Percentiles rank a stretch among this genome's conserved stretches.
These are phyloP conservation scores for Rickenella mellea DNA, from an alignment of 768 basidiomycete species.

Conservation along the genomic window DNA sequence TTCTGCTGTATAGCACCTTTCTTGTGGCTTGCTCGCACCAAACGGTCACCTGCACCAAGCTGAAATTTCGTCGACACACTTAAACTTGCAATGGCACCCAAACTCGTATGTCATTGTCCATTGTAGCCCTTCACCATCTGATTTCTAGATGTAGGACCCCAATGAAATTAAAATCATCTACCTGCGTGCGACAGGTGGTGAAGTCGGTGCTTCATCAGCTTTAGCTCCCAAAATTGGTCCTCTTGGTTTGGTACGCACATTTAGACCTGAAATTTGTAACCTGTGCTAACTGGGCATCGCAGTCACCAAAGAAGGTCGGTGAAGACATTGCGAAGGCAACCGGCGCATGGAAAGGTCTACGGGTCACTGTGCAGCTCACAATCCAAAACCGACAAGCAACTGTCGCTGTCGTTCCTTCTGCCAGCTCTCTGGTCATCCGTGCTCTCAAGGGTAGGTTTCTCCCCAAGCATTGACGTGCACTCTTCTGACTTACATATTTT, in stretches of 20 bases:
- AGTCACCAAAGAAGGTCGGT: conserved; percentile 99
- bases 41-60: background rate
- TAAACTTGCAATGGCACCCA: conserved; percentile 57
- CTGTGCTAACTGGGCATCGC: conserved; percentile 10
- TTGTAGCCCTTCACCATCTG: background rate
- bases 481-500: background rate
- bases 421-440: conserved; percentile 93
- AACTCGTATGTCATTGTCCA: conserved; percentile 44
- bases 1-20: conserved; percentile 51
- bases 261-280: conserved; percentile 1
- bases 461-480: background rate
- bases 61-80: conserved; percentile 14
- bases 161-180: conserved; percentile 98
- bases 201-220: conserved; percentile 97
- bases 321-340: conserved; percentile 99
- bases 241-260: conserved; percentile 82
- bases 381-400: conserved; percentile 99
- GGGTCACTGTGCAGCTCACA: conserved; percentile 96
- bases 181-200: conserved; percentile 97
- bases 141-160: conserved; percentile 69
- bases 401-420: conserved; percentile 94
- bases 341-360: conserved; percentile 96
- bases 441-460: conserved; percentile 84
- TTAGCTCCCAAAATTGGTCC: conserved; percentile 99
- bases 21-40: conserved; percentile 18